phyloP scores from a whole-genome alignment of 1,284 basidiomycete species.

The Grifola frondosa region DNA sequence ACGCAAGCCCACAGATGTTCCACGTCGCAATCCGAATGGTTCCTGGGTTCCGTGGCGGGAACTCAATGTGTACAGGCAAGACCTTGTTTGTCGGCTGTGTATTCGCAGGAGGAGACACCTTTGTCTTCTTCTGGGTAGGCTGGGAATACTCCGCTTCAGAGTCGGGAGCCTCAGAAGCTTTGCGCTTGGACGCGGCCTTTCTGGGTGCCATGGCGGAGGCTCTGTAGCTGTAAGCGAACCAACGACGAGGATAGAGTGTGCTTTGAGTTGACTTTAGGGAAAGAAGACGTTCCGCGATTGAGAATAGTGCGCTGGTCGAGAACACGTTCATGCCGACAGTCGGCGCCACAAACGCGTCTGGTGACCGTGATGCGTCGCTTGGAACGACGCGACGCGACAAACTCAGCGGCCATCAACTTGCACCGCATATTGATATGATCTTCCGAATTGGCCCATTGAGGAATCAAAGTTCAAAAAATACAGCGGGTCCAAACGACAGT shows the following conservation, averaged over 20 bases:
- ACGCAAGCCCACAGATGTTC: constrained; percentile 74
- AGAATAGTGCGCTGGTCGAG: too few species aligned
- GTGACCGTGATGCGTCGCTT: neutral
- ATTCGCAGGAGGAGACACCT: constrained; percentile 31
- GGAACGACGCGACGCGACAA: neutral
- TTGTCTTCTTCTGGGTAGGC: constrained; percentile 14
- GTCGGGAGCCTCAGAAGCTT: constrained; percentile 13
- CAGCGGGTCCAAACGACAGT: too few species aligned
- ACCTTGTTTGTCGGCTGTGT: constrained; percentile 73
- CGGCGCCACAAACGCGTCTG: constrained; percentile 26
- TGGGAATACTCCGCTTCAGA: constrained; percentile 5
- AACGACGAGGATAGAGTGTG: neutral
- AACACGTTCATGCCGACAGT: constrained; percentile 12
- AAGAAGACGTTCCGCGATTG: too few species aligned
- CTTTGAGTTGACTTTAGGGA: neutral
- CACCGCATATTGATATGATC: too few species aligned
- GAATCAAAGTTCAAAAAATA: too few species aligned
- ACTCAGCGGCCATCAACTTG: neutral
- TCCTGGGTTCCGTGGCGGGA: constrained; percentile 49
- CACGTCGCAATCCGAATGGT: constrained; percentile 65
- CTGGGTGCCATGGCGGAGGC: constrained; percentile 35
- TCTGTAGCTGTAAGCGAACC: neutral
- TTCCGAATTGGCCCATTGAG: too few species aligned
- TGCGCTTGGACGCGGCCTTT: constrained; percentile 29
- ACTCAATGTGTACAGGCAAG: constrained; percentile 60